A percentile compares a stretch with the other conserved stretches of the same genome.
These are phyloP conservation scores for Capsicum rhomboideum DNA, from an alignment of 257 asterid genomes.

Conservation along the genomic window DNA sequence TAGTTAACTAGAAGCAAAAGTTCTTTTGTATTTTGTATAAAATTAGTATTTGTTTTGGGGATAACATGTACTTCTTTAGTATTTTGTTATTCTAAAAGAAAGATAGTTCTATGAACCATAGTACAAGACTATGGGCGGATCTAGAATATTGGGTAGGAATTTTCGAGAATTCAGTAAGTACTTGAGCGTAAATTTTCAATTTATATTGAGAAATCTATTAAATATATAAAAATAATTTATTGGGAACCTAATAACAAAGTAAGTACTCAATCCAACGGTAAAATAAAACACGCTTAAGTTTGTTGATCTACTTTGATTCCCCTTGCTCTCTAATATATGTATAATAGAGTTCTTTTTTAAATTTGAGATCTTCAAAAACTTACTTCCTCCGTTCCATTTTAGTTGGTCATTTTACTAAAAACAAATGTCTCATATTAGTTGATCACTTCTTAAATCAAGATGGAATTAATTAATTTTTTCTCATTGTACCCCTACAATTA, in stretches of 20 bases:
- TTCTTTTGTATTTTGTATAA: background rate
- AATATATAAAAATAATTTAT: background rate
- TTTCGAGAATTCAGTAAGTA: background rate
- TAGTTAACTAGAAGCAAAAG: background rate
- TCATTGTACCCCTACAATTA: no score
- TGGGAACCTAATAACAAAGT: background rate
- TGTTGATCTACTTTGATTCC: background rate
- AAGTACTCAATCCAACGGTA: background rate
- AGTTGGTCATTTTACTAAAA: no score
- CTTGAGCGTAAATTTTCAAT: no score
- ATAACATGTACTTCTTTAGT: background rate
- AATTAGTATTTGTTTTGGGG: background rate
- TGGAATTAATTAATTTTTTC: no score
- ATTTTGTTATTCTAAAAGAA: background rate
- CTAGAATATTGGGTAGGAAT: no score
- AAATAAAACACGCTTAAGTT: no score
- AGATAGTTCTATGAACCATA: background rate
- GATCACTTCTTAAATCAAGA: no score
- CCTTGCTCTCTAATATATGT: background rate
- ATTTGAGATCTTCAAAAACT: background rate
- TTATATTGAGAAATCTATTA: background rate
- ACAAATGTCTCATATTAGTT: no score
- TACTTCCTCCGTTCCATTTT: no score
- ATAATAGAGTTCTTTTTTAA: no score
- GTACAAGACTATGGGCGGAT: background rate